These are phyloP conservation scores for Inga oerstediana DNA, from an alignment of 306 rosid genomes.

Conservation along the genomic window DNA sequence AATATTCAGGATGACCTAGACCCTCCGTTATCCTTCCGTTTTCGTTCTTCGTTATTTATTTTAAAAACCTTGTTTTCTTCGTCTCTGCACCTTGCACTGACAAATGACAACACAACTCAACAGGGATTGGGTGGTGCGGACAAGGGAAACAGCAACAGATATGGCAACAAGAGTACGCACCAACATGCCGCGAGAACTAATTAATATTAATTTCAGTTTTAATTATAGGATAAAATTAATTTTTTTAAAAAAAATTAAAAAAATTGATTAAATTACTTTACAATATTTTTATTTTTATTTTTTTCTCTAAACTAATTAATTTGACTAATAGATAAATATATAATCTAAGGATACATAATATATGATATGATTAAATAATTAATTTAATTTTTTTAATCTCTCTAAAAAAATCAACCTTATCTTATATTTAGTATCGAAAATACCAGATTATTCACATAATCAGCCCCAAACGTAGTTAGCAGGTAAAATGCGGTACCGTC, in stretches of 20 bases:
- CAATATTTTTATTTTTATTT: no score
- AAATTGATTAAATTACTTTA: no score
- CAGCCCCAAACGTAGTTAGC: not conserved
- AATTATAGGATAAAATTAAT: no score
- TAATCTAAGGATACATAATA: no score
- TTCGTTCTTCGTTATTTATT: not conserved
- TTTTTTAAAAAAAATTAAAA: no score
- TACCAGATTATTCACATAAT: not conserved
- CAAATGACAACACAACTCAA: not conserved
- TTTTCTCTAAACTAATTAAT: no score
- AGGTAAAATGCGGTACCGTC: not conserved
- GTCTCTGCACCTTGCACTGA: not conserved
- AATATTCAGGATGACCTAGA: not conserved
- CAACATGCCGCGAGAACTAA: not conserved
- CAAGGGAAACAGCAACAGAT: not conserved
- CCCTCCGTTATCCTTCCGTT: not conserved
- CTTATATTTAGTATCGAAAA: no score
- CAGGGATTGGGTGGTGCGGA: not conserved
- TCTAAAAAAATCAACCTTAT: no score
- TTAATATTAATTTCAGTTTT: rapidly evolving
- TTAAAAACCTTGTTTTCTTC: not conserved
- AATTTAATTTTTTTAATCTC: no score
- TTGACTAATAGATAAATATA: no score
- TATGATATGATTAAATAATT: no score
- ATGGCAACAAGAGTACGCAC: not conserved